These are phyloP conservation scores for Candida gorgasii DNA, from an alignment of 805 yeast species.

Conservation along the genomic window DNA sequence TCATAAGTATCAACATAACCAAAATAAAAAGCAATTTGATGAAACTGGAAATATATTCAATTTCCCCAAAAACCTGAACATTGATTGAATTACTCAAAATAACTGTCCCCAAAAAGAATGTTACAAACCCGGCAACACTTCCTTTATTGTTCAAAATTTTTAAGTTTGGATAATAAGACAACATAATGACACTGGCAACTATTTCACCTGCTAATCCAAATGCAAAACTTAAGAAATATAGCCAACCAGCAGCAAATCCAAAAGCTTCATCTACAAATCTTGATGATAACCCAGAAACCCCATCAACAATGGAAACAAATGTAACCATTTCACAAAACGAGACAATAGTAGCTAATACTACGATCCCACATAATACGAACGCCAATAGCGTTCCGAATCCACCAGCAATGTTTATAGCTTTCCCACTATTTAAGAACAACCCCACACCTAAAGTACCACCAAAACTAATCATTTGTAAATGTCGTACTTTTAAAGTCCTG, in stretches of 20 bases:
- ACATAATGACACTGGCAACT: slow-evolving; percentile 76
- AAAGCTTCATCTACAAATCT: slow-evolving; percentile 77
- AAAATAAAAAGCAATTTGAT: slow-evolving; percentile 56
- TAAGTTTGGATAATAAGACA: slow-evolving; percentile 63
- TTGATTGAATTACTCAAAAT: slow-evolving; percentile 58
- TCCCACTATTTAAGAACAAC: slow-evolving; percentile 65
- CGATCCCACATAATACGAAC: slow-evolving; percentile 59
- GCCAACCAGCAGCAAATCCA: slow-evolving; percentile 72
- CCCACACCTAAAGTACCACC: slow-evolving; percentile 85
- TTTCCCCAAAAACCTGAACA: slow-evolving; percentile 72
- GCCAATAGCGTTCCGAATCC: slow-evolving; percentile 76
- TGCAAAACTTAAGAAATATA: slow-evolving; percentile 72
- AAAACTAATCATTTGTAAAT: slow-evolving; percentile 74
- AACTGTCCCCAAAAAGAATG: slow-evolving; percentile 53
- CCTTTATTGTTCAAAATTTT: slow-evolving; percentile 49
- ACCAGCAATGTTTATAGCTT: slow-evolving; percentile 72
- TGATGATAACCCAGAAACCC: slow-evolving; percentile 72
- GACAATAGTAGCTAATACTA: slow-evolving; percentile 67
- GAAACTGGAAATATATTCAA: slow-evolving; percentile 64
- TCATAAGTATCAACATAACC: slow-evolving; percentile 59
- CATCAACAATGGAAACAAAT: slow-evolving; percentile 74
- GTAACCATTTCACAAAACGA: slow-evolving; percentile 84
- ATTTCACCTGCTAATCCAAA: slow-evolving; percentile 78
- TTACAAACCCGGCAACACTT: slow-evolving; percentile 61
- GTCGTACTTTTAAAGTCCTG: slow-evolving; percentile 62